These are phyloP conservation scores for Diplodia scrobiculata DNA, from an alignment of 2,329 filamentous ascomycete genomes.

Conservation along the genomic window DNA sequence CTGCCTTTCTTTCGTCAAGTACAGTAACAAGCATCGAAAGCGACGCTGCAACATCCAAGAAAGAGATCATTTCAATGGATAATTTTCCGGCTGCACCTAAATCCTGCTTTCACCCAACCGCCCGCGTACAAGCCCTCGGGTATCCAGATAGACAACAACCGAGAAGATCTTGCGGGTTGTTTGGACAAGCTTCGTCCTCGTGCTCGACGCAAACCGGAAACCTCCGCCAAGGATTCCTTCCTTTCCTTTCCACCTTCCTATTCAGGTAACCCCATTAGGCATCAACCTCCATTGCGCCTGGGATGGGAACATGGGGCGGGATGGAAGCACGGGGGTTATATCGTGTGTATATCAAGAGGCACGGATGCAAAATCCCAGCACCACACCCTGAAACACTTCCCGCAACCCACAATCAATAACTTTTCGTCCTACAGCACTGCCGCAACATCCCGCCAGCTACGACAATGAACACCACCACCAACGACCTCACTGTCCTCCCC, in stretches of 20 bases:
- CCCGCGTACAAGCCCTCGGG: background rate
- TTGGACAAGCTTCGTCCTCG: background rate
- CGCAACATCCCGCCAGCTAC: too few species aligned
- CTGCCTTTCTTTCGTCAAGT: too few species aligned
- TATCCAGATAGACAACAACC: background rate
- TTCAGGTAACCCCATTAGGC: background rate
- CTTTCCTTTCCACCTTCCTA: constrained; percentile 10
- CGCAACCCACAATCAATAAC: too few species aligned
- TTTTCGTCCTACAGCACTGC: too few species aligned
- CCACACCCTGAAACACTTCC: background rate
- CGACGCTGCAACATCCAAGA: too few species aligned
- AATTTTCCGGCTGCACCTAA: background rate
- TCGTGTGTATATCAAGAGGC: background rate
- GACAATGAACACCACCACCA: background rate
- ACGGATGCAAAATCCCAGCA: background rate
- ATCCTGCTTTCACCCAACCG: background rate
- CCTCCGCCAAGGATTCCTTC: constrained; percentile 9
- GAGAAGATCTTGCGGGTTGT: background rate
- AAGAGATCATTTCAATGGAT: background rate
- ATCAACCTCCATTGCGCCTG: background rate
- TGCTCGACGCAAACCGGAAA: background rate
- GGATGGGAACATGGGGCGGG: background rate
- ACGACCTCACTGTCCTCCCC: constrained; percentile 4
- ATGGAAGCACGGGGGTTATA: background rate
- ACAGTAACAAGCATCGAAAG: too few species aligned